Percentiles rank a stretch among this genome's conserved stretches.
Conservation (phyloP, 2,329 filamentous ascomycete genomes). For the Westerdykella sp. region DNA sequence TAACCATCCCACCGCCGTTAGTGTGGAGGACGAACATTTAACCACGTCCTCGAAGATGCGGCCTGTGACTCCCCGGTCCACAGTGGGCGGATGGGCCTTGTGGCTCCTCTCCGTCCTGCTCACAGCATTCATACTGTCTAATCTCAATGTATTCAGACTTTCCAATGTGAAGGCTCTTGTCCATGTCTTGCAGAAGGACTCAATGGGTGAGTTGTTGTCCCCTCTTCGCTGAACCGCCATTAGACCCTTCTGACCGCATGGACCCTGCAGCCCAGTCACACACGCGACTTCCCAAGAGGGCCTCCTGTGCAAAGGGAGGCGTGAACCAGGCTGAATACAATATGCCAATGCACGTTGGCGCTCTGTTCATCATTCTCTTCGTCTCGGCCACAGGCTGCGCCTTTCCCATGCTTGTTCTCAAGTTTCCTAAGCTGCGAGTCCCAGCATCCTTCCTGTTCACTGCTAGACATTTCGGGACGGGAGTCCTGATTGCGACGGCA, state of each 20-base stretch:
- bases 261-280: background rate
- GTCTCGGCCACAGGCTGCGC: conserved; percentile 47
- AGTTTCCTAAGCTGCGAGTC: conserved; percentile 55
- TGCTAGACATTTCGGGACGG: conserved; percentile 58
- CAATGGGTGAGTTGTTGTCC: background rate
- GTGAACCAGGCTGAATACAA: conserved; percentile 21
- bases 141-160: background rate
- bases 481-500: conserved; percentile 74
- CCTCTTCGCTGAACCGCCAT: background rate
- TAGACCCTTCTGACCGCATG: background rate
- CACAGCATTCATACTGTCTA: conserved; percentile 14
- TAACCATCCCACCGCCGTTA: background rate
- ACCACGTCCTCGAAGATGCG: conserved; percentile 8
- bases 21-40: conserved; percentile 11
- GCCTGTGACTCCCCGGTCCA: background rate
- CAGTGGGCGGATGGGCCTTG: conserved; percentile 12
- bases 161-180: background rate
- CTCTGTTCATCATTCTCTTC: conserved; percentile 31
- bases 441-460: conserved; percentile 55
- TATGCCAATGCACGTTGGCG: conserved; percentile 24
- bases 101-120: conserved; percentile 23
- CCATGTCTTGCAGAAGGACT: background rate
- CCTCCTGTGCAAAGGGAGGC: conserved; percentile 18
- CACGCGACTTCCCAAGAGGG: conserved; percentile 7
- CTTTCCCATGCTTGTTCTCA: conserved; percentile 55